phyloP scores from a whole-genome alignment of 2,329 filamentous ascomycete genomes.

The Sporothrix protearum region DNA sequence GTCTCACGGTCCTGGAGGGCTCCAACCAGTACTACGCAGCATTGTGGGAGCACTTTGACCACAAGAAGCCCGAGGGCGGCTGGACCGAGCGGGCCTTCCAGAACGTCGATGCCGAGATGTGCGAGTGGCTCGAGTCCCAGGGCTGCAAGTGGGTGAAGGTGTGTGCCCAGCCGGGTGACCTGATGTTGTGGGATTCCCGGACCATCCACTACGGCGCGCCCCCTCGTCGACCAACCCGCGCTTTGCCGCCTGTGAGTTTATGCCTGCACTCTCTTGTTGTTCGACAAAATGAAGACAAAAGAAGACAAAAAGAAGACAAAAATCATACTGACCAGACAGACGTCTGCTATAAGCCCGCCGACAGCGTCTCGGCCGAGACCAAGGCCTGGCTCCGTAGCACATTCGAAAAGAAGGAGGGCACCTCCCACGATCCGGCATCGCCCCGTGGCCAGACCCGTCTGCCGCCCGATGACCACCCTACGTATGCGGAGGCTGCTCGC shows the following conservation, averaged over 20 bases:
- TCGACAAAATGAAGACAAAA: too few species aligned
- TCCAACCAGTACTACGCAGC: neutral
- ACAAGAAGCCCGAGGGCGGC: neutral
- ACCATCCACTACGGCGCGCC: neutral
- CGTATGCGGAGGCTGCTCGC: neutral
- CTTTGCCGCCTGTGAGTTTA: neutral
- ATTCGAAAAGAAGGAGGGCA: neutral
- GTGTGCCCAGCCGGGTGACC: constrained; percentile 14
- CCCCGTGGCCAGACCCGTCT: neutral
- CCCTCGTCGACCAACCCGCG: neutral
- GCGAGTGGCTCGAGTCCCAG: constrained; percentile 10
- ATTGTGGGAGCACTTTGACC: constrained; percentile 9
- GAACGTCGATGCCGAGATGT: neutral
- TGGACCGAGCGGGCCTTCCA: neutral
- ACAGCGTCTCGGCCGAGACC: neutral
- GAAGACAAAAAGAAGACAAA: too few species aligned
- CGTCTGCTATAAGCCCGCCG: neutral
- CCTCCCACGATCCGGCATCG: neutral
- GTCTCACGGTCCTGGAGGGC: constrained; percentile 12
- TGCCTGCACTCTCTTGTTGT: too few species aligned
- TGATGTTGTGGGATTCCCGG: constrained; percentile 12
- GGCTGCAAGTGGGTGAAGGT: constrained; percentile 15
- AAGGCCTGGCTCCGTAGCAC: neutral
- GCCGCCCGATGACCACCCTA: neutral
- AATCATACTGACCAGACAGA: neutral